Conservation (phyloP, 768 basidiomycete species). For the Russula vinacea region DNA sequence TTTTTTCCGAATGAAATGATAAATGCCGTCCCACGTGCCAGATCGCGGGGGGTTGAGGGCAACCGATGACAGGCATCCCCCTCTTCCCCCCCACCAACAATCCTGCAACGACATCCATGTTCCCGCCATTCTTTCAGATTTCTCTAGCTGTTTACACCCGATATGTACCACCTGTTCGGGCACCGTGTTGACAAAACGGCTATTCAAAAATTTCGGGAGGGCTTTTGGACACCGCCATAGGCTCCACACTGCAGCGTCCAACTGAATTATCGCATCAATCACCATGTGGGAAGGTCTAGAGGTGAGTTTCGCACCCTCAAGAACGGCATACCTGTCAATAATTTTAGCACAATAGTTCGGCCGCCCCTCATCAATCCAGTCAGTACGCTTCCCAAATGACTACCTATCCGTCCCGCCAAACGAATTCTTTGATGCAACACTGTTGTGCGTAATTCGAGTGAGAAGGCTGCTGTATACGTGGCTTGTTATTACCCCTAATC, state of each 20-base stretch:
- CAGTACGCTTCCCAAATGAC: not conserved
- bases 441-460: not conserved
- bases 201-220: not conserved
- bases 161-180: not conserved
- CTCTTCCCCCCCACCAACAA: too few relatives aligned
- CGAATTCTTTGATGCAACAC: too few relatives aligned
- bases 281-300: not conserved
- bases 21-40: too few relatives aligned
- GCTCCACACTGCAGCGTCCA: not conserved
- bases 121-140: not conserved
- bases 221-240: not conserved
- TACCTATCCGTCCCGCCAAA: not conserved
- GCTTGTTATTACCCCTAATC: too few relatives aligned
- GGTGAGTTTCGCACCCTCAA: not conserved
- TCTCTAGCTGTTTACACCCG: not conserved
- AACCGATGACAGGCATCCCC: too few relatives aligned
- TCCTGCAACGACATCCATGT: not conserved
- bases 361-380: too few relatives aligned
- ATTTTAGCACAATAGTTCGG: too few relatives aligned
- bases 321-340: not conserved
- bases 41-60: too few relatives aligned
- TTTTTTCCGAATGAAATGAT: too few relatives aligned
- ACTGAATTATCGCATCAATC: not conserved
- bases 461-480: not conserved
- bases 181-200: too few relatives aligned